A percentile compares a stretch with the other conserved stretches of the same genome.
Conservation (phyloP, 2,329 filamentous ascomycete species). For the Ceratocystis variospora region DNA sequence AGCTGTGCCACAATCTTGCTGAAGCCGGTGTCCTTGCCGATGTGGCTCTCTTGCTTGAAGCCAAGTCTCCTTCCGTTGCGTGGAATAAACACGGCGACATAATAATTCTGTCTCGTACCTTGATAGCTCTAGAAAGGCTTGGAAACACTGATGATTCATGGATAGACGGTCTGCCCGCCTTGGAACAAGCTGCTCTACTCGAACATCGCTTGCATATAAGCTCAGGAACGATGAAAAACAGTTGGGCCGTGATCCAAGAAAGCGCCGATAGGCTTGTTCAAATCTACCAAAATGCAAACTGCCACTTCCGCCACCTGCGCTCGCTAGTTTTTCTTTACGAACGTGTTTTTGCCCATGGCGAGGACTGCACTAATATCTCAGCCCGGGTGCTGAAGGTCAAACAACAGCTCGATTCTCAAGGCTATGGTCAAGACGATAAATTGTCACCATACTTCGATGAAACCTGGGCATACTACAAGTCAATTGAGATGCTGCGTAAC, state of each 20-base stretch:
- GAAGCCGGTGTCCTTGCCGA: conserved; percentile 42
- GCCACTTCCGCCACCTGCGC: conserved; percentile 40
- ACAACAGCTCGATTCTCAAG: conserved; percentile 9
- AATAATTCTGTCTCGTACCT: conserved; percentile 41
- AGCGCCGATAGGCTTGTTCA: conserved; percentile 35
- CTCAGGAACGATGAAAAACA: conserved; percentile 25
- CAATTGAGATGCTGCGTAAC: conserved; percentile 17
- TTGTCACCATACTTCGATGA: conserved; percentile 15
- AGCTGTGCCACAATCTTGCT: conserved; percentile 49
- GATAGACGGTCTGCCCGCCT: conserved; percentile 38
- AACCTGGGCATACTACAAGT: conserved; percentile 18
- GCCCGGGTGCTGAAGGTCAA: conserved; percentile 7
- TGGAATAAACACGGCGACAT: conserved; percentile 41
- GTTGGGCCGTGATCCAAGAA: conserved; percentile 32
- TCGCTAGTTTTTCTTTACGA: conserved; percentile 36
- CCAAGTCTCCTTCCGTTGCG: conserved; percentile 36
- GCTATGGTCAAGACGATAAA: conserved; percentile 15
- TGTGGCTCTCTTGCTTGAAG: conserved; percentile 38
- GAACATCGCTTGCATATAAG: conserved; percentile 33
- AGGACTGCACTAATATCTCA: conserved; percentile 7
- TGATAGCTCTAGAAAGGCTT: conserved; percentile 47
- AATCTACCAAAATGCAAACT: conserved; percentile 36
- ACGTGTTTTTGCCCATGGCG: conserved; percentile 17
- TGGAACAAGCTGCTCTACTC: conserved; percentile 42
- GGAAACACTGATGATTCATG: conserved; percentile 40